Base-by-base conservation (phyloP, 2,329 filamentous ascomycete genomes). In the Cercospora brassicicola region DNA sequence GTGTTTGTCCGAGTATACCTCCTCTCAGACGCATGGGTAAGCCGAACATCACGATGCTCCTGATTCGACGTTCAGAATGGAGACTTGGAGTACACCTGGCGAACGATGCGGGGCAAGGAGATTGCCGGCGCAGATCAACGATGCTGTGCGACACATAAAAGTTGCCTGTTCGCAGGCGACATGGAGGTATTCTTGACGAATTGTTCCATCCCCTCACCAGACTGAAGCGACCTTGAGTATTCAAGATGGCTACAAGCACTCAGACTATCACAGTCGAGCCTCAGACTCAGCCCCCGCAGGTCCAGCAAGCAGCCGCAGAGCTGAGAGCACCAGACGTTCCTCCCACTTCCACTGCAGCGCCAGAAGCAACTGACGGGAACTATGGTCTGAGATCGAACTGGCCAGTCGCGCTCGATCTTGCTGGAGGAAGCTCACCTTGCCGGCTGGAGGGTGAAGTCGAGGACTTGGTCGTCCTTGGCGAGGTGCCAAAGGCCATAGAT, bases 361-460 rank as follows among this genome's bases (percentile, higher is more conserved):
- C 59, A 13, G 59, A 45, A 28, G 33, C 13, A 30, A 2, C n/a
- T 4, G 59, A 62, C 36, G 42, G 36, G 33, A 51, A 28, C 33
- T 30, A 62, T 45, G 59, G 59, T 15, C 64, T 71, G n/a, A 66
- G 60, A 36, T 67, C 66, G 26, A 70, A 67, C 33, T 69, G 66
- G 66, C 67, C 70, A 1, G 62, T 71, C 7, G 70, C 72, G 18
- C 60, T 69, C 18, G 71, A 72, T 33, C 70, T 76, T 18, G 36
- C 33, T n/a, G 64, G 64, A 57, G 72, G 68, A 65, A 73, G 68
- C 65, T 64, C 68, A 56, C 80, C 81, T 18, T 79, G 78, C 60
- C 78, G 80, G 0, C 70, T 82, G 6, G 81, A 82, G 69, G 81
- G 81, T 5, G 79, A 83, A 61, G 67, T 79, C 15, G 64, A 62